A percentile compares a stretch with the other conserved stretches of the same genome.
Evolutionary conservation across 108 stramenopile species (phyloP).

Genomic region (Cyclotella distinguenda): DNA sequence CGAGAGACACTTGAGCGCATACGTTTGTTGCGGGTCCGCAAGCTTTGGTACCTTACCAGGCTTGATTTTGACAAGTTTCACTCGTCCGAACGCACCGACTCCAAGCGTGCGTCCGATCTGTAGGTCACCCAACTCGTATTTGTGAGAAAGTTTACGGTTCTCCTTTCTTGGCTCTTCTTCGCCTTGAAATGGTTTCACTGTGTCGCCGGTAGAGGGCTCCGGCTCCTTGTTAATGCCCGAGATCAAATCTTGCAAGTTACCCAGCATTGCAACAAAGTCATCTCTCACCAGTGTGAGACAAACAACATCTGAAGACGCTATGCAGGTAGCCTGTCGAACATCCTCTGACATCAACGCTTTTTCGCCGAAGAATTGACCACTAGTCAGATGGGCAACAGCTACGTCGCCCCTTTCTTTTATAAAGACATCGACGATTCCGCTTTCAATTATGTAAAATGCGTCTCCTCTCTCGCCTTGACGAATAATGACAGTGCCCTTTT

Average conservation of each 20-base stretch:
- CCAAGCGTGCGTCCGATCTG: conserved; percentile 59
- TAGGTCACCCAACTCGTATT: conserved; percentile 44
- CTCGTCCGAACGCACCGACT: conserved; percentile 76
- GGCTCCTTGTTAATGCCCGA: conserved; percentile 10
- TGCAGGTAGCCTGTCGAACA: conserved; percentile 68
- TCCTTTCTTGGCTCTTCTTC: conserved; percentile 13
- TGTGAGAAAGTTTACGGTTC: conserved; percentile 7
- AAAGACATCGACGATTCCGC: conserved; percentile 71
- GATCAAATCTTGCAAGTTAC: conserved; percentile 68
- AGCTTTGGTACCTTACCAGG: conserved; percentile 34
- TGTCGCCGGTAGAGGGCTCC: background rate
- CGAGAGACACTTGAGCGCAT: conserved; percentile 78
- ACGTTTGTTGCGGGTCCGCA: conserved; percentile 42
- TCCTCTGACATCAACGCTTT: conserved; percentile 78
- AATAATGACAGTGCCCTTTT: conserved; percentile 79
- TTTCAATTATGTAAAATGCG: conserved; percentile 84
- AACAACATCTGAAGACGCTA: conserved; percentile 63
- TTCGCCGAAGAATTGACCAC: conserved; percentile 89
- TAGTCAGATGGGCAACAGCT: conserved; percentile 57
- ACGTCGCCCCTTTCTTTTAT: conserved; percentile 55
- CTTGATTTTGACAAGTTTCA: conserved; percentile 74
- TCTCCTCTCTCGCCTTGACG: conserved; percentile 89
- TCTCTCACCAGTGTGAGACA: conserved; percentile 59
- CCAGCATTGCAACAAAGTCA: conserved; percentile 73
- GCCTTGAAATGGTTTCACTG: background rate